phyloP scores from a whole-genome alignment of 768 basidiomycete genomes.

The Serendipita indica region DNA sequence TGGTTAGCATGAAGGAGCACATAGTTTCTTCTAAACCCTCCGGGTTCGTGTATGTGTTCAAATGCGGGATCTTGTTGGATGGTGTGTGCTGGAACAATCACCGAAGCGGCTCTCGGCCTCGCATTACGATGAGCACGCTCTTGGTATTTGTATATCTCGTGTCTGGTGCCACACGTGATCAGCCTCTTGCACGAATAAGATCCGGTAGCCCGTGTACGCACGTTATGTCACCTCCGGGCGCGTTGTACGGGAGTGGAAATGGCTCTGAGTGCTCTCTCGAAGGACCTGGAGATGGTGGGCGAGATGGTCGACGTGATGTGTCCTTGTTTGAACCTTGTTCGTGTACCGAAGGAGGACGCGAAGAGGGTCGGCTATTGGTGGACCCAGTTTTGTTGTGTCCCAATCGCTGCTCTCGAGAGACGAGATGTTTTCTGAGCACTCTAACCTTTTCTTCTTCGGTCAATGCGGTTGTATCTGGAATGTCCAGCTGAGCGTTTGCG shows the following conservation, averaged over 20 bases:
- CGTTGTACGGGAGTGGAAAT: slow-evolving; percentile 81
- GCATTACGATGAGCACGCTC: slow-evolving; percentile 49
- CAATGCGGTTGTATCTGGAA: neutral
- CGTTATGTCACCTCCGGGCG: slow-evolving; percentile 85
- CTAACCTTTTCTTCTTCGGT: slow-evolving; percentile 67
- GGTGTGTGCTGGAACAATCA: slow-evolving; percentile 19
- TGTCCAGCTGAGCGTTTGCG: neutral
- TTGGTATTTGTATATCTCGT: slow-evolving; percentile 94
- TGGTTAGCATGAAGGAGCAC: slow-evolving; percentile 57
- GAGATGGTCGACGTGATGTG: neutral
- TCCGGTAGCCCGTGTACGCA: slow-evolving; percentile 28
- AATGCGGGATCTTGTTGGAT: slow-evolving; percentile 53
- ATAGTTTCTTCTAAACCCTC: slow-evolving; percentile 86
- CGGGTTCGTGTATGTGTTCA: slow-evolving; percentile 88
- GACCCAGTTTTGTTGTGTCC: slow-evolving; percentile 11
- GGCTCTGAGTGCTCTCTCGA: slow-evolving; percentile 41
- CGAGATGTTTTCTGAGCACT: slow-evolving; percentile 66
- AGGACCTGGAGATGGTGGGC: slow-evolving; percentile 11
- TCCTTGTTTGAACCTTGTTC: neutral
- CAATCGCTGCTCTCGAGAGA: slow-evolving; percentile 52
- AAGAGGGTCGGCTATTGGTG: slow-evolving; percentile 9
- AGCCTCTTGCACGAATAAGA: slow-evolving; percentile 10
- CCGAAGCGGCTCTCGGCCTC: slow-evolving; percentile 26
- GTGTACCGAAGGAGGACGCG: slow-evolving; percentile 11
- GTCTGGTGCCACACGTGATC: slow-evolving; percentile 31